Evolutionary conservation across 2,329 filamentous ascomycete genomes (phyloP).

Genomic region (Talaromyces piceae): DNA sequence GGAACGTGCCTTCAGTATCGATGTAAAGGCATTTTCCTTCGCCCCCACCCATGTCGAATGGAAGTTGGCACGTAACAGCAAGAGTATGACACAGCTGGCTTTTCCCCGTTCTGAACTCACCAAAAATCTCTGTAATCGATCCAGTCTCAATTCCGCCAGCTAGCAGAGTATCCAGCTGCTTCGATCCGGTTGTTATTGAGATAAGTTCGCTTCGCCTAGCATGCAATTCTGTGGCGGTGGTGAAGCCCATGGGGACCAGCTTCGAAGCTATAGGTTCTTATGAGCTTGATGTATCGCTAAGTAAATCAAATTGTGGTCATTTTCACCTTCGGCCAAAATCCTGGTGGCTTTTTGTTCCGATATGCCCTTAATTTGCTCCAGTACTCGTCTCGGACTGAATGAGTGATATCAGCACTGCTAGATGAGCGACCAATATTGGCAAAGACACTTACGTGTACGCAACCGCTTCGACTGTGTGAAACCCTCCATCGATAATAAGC

Average conservation of each 20-base stretch:
- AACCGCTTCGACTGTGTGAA: slow-evolving; percentile 89
- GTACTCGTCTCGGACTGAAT: slow-evolving; percentile 55
- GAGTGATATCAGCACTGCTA: background rate
- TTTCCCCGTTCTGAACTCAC: slow-evolving; percentile 96
- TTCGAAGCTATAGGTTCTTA: slow-evolving; percentile 65
- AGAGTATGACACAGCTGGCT: slow-evolving; percentile 97
- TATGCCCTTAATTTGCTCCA: slow-evolving; percentile 96
- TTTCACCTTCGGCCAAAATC: slow-evolving; percentile 74
- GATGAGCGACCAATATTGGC: background rate
- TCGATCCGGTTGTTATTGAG: slow-evolving; percentile 95
- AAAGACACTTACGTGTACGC: slow-evolving; percentile 67
- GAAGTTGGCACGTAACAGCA: slow-evolving; percentile 95
- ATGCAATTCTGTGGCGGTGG: slow-evolving; percentile 98
- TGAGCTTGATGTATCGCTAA: too few species aligned
- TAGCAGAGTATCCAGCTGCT: slow-evolving; percentile 89
- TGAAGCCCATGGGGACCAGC: slow-evolving; percentile 97
- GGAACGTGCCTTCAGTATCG: slow-evolving; percentile 95
- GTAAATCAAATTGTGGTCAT: too few species aligned
- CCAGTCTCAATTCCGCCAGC: slow-evolving; percentile 95
- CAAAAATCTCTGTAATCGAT: slow-evolving; percentile 96
- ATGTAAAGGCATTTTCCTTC: slow-evolving; percentile 99
- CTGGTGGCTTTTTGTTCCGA: slow-evolving; percentile 95
- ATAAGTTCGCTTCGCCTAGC: slow-evolving; percentile 93
- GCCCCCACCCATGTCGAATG: slow-evolving; percentile 97
- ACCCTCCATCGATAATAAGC: slow-evolving; percentile 82